phyloP scores from a whole-genome alignment of 108 stramenopile genomes.

The Skeletonema marinoi region DNA sequence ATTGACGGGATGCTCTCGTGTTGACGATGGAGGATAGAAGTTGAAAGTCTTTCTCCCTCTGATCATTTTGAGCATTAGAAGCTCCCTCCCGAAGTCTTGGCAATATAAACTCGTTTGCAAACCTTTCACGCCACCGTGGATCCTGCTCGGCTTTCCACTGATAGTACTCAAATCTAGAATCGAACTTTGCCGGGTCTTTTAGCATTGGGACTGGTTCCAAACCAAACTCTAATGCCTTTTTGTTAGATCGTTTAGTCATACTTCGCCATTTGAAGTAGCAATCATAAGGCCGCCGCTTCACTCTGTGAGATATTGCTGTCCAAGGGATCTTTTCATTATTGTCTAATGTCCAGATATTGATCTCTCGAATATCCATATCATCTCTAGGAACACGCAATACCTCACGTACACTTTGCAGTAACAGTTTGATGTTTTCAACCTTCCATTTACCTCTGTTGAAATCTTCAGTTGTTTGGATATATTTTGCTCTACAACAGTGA shows the following conservation, averaged over 20 bases:
- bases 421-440: constrained; percentile 55
- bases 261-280: constrained; percentile 55
- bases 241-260: constrained; percentile 77
- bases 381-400: constrained; percentile 39
- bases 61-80: neutral
- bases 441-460: constrained; percentile 80
- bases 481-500: constrained; percentile 77
- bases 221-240: constrained; percentile 42
- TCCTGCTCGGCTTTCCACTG: constrained; percentile 35
- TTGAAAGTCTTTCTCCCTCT: constrained; percentile 8
- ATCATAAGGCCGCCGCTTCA: constrained; percentile 21
- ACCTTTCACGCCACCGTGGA: constrained; percentile 13
- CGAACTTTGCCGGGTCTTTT: constrained; percentile 16
- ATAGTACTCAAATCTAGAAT: constrained; percentile 25
- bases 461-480: constrained; percentile 58
- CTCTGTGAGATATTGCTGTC: constrained; percentile 52
- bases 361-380: constrained; percentile 57
- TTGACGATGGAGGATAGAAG: constrained; percentile 22
- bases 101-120: constrained; percentile 8
- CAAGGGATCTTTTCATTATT: constrained; percentile 55
- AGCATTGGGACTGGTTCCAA: constrained; percentile 35
- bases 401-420: constrained; percentile 59
- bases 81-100: neutral
- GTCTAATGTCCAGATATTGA: constrained; percentile 48
- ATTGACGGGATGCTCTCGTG: constrained; percentile 28